Percentiles rank a stretch among this genome's conserved stretches.
Evolutionary conservation across 2,329 filamentous ascomycete genomes (phyloP).

Genomic region (Trichoderma sp.): DNA sequence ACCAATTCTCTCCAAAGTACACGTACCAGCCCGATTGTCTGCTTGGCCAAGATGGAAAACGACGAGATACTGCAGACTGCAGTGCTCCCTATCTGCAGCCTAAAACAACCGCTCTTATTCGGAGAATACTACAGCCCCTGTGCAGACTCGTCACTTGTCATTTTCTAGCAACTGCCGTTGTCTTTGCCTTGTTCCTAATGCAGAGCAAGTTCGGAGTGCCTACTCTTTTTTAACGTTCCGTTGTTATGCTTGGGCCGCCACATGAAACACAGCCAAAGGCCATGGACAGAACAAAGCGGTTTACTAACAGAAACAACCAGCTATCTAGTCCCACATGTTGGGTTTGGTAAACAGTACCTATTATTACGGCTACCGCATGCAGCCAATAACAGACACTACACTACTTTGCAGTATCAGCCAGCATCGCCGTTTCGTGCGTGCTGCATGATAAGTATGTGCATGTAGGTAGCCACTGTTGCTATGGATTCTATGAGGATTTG

Average conservation of each 20-base stretch:
- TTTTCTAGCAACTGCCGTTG: neutral
- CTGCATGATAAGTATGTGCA: neutral
- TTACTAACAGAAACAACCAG: neutral
- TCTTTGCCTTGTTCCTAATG: neutral
- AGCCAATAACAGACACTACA: neutral
- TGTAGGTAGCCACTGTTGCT: neutral
- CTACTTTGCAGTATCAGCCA: neutral
- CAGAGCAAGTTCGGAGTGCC: neutral
- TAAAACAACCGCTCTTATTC: neutral
- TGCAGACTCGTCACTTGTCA: neutral
- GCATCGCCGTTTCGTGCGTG: neutral
- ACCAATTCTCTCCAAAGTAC: neutral
- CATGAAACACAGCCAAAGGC: neutral
- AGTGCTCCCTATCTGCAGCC: neutral
- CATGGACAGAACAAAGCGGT: neutral
- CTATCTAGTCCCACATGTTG: neutral
- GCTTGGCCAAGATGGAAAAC: neutral
- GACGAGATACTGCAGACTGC: neutral
- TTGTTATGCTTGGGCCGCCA: neutral
- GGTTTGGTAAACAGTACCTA: neutral
- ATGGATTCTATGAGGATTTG: neutral
- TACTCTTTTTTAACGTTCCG: constrained; percentile 15
- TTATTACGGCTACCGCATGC: neutral
- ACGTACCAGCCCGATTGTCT: neutral
- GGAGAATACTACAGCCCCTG: neutral